Base-by-base conservation (phyloP, 106 monocot genomes). In the Phalaenopsis equestris region DNA sequence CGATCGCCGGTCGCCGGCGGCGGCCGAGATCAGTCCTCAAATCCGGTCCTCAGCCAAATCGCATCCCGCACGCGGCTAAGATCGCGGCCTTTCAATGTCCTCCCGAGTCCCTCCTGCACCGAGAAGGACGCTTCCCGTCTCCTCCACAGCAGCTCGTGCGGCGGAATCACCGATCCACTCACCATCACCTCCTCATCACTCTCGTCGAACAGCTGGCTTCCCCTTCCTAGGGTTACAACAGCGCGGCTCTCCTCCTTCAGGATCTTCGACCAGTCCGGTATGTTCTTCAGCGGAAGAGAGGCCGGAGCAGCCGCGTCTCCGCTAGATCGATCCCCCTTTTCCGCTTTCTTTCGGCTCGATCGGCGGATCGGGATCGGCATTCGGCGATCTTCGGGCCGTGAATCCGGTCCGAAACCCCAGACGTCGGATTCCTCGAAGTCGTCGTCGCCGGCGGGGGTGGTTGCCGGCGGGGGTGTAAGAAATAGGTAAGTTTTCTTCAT, bases 51-150 rank as follows among this genome's bases (percentile, higher is more conserved):
- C 61, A 78, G 84, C 90, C 88, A 90, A 77, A 95, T 84, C 61
- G 92, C 90, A 80, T 95, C 86, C 17, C 95, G 90, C n/a, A 95
- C 85, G 57, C 95, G 85, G 43, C 90, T 87, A 73, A 95, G 72
- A 74, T 95, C 95, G 23, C 95, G 79, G 41, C 94, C 94, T 83
- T 94, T 94, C 49, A 92, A 88, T 2, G 94, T 94, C 73, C 94
- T 67, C 9, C 92, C 92, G 39, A 84, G 38, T 48, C 95, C 95
- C 45, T 92, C 95, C 14, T 86, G 86, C 24, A 93, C 90, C 55
- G 92, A 93, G 41, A 93, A 86, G 17, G 90, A 93, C 55, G 81
- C 83, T n/a, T 75, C 82, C 37, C 90, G 84, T 15, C 75, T 82
- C 75, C 90, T 56, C 79, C 85, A 79, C 79, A 90, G 75, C 65